Evolutionary conservation across 805 yeast genomes (phyloP), one percentile per base, ranked within the genome.

Genomic region (Cyberlindnera samutprakarnensis): DNA sequence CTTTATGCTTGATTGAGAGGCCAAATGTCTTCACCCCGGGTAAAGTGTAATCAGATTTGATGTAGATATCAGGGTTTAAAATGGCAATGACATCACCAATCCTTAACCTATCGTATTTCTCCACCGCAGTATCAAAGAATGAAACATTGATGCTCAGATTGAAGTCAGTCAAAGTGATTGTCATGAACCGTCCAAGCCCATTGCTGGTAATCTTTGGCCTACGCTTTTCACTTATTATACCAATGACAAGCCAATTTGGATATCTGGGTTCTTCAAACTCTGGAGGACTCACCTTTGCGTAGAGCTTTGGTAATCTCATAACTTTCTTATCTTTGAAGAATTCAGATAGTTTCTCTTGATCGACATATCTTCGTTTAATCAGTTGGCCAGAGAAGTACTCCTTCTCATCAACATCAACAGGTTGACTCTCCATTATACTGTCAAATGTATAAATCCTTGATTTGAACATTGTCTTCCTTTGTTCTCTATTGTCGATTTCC

Each of bases 201-300:
- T 48, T 59, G 11, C 64, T 41, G 0, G 83, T 61, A 4, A 58
- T 53, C 40, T 66, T 63, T 4, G 79, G 65, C 7, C 64, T 71
- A 5, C 75, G 60, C 47, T 86, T 86, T 14, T 52, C 47, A 5
- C 74, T 59, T 0, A 88, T 61, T 3, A 83, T 64, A 1, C 94
- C 96, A n/a, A 79, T 47, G 2, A 77, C 68, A n/a, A 78, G 78
- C 81, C 86, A 87, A 49, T 88, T 87, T 4, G 79, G 57, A 46
- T 78, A 78, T 21, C 59, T 57, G 0, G 95, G 95, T 28, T 81
- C 81, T 6, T 57, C 51, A 48, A 70, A 87, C 14, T 71, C 62
- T 0, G 95, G 92, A 2, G 92, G 79, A 18, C 53, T 42, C 2
- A 87, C 75, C 41, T 77, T 75, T 2, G 85, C 79, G 43, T 73